These are phyloP conservation scores for Leptographium galeiforme DNA, from an alignment of 2,329 filamentous ascomycete species.

Conservation along the genomic window DNA sequence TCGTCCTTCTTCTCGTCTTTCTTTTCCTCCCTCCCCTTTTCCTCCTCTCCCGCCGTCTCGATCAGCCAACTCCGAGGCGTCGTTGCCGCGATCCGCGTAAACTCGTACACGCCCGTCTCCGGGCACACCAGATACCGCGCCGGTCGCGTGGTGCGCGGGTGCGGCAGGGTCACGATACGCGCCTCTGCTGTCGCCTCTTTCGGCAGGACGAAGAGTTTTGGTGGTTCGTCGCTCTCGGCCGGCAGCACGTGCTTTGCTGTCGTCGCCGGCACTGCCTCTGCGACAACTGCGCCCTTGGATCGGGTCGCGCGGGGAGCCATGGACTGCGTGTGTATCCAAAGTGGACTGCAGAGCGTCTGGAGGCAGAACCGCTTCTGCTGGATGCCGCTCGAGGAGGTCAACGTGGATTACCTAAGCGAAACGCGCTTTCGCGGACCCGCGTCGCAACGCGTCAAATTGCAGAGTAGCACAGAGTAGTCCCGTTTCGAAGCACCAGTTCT, in stretches of 20 bases:
- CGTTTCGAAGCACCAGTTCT: no score
- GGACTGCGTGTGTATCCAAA: conserved; percentile 10
- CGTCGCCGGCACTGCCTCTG: conserved; percentile 15
- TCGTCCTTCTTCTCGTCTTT: background rate
- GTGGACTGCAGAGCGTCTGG: background rate
- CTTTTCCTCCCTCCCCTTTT: background rate
- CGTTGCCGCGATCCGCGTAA: conserved; percentile 42
- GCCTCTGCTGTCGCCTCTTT: conserved; percentile 37
- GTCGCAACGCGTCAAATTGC: background rate
- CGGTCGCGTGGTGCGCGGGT: conserved; percentile 41
- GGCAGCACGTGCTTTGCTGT: conserved; percentile 29
- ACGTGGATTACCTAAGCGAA: background rate
- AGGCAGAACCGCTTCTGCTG: background rate
- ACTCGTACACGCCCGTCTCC: conserved; percentile 49
- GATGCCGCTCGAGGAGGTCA: background rate
- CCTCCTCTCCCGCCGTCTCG: conserved; percentile 1
- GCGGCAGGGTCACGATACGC: conserved; percentile 44
- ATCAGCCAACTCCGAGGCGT: conserved; percentile 51
- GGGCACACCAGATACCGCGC: conserved; percentile 51
- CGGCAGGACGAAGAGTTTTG: conserved; percentile 48
- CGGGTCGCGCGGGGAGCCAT: conserved; percentile 22
- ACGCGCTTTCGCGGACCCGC: background rate
- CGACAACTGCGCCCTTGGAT: conserved; percentile 22
- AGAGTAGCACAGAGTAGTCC: background rate
- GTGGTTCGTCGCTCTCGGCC: conserved; percentile 26